Percentiles rank a stretch among this genome's conserved stretches.
phyloP scores from a whole-genome alignment of 2,329 filamentous ascomycete genomes.

The Aureobasidium sp. region DNA sequence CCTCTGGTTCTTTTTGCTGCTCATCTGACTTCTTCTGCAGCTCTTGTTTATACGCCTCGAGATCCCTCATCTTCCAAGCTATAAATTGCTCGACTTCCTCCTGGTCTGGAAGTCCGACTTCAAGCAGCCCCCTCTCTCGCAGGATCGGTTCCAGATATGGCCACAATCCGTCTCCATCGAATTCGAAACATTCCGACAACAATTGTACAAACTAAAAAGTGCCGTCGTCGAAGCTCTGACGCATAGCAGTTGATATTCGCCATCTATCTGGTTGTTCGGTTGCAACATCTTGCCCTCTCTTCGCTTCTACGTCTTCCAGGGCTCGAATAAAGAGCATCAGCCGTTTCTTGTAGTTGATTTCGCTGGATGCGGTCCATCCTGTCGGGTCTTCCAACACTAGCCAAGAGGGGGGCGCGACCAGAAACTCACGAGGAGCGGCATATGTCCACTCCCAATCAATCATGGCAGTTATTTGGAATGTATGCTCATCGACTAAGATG shows the following conservation, averaged over 20 bases:
- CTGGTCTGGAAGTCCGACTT: neutral
- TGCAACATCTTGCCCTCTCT: neutral
- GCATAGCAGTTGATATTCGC: neutral
- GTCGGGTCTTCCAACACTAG: neutral
- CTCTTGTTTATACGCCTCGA: neutral
- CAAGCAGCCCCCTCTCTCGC: neutral
- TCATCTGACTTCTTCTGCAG: neutral
- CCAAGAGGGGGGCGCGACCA: conserved; percentile 16
- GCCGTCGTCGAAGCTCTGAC: neutral
- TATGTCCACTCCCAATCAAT: conserved; percentile 22
- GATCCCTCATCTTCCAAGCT: neutral
- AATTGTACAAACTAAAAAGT: neutral
- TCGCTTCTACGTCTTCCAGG: neutral
- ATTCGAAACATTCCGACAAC: neutral
- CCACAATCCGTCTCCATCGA: neutral
- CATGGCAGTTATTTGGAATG: conserved; percentile 18
- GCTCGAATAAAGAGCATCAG: neutral
- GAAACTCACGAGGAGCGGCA: conserved; percentile 18
- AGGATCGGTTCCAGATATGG: neutral
- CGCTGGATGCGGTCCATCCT: neutral
- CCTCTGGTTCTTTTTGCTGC: neutral
- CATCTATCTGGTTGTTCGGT: neutral
- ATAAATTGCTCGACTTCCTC: neutral
- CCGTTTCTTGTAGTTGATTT: neutral
- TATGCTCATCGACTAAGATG: conserved; percentile 18